Evolutionary conservation across 768 basidiomycete genomes (phyloP).

Genomic region (Agaricus bisporus): DNA sequence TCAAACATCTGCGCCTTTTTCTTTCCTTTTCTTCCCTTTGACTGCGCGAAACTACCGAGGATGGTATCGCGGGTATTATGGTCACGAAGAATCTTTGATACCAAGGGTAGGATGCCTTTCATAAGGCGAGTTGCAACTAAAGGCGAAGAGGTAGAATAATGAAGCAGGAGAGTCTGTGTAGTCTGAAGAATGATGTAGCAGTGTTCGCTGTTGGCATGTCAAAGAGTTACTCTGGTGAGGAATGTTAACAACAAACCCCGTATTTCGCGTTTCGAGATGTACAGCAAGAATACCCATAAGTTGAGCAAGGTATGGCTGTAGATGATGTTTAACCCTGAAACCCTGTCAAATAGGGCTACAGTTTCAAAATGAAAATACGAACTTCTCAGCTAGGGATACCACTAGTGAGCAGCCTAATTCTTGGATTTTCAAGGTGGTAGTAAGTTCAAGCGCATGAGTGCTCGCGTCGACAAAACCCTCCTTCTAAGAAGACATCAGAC

Average conservation of each 20-base stretch:
- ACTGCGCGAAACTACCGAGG: conserved; percentile 13
- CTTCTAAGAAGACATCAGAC: conserved; percentile 24
- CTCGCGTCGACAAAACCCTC: conserved; percentile 45
- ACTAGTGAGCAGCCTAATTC: conserved; percentile 46
- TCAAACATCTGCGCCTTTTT: conserved; percentile 69
- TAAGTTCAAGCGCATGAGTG: conserved; percentile 48
- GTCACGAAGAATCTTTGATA: conserved; percentile 43
- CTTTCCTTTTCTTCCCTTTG: conserved; percentile 49
- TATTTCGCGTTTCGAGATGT: conserved; percentile 54
- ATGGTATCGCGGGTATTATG: conserved; percentile 19
- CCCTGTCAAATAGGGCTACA: neutral
- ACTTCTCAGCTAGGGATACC: conserved; percentile 44
- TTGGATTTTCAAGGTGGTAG: conserved; percentile 48
- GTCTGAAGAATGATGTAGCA: conserved; percentile 40
- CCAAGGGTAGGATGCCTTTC: conserved; percentile 42
- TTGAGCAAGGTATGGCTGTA: conserved; percentile 51
- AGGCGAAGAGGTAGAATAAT: conserved; percentile 40
- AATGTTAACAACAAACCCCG: conserved; percentile 33
- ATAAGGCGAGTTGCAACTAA: conserved; percentile 47
- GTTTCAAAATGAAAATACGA: conserved; percentile 9
- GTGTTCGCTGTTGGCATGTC: conserved; percentile 23
- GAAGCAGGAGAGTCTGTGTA: conserved; percentile 35
- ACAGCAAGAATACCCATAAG: conserved; percentile 47
- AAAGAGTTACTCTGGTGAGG: neutral
- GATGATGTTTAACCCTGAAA: conserved; percentile 43